Evolutionary conservation across 352 stramenopile species (phyloP), one percentile per base, ranked within the genome.

Genomic region (Globisporangium splendens): DNA sequence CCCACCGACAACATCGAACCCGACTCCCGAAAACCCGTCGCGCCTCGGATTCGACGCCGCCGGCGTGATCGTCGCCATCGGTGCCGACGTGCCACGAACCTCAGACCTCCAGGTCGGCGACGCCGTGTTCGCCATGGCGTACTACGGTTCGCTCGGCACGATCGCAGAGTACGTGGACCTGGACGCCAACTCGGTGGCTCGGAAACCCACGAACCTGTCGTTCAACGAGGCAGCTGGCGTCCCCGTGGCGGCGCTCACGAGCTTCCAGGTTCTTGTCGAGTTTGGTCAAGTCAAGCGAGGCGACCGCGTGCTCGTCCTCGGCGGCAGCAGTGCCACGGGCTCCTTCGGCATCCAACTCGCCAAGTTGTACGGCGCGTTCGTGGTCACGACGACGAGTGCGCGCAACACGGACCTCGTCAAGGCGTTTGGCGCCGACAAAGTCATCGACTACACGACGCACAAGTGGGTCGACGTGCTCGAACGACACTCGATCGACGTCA

Each of bases 381-480:
- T 68, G 46, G 64, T 56, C 5, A 31, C 56, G 6, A 59, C 59
- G 24, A 65, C 56, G 39, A 71, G 63, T 38, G 15, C 49, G 46
- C 63, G 55, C 38, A 69, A 72, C 39, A 60, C 47, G 14, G 59
- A 75, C 31, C 61, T 89, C 52, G 77, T 90, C 21, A 65, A 70
- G n/a, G n/a, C n/a, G n/a, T n/a, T n/a, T n/a, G n/a, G n/a, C n/a
- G n/a, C n/a, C n/a, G n/a, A n/a, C n/a, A 59, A 83, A n/a, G 64
- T 89, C 33, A 73, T 92, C 15, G 73, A 89, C 54, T 91, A 92
- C 63, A 84, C 68, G 0, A 58, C 79, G 54, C 48, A 73, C 15
- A 73, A 67, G 42, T 72, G 64, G 68, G 42, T 18, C 41, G 46
- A 73, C 28, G 61, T 68, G 63, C 28, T 75, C 54, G 35, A 64